Conservation (phyloP, 441 rosid species). For the Euphorbia celastroides region DNA sequence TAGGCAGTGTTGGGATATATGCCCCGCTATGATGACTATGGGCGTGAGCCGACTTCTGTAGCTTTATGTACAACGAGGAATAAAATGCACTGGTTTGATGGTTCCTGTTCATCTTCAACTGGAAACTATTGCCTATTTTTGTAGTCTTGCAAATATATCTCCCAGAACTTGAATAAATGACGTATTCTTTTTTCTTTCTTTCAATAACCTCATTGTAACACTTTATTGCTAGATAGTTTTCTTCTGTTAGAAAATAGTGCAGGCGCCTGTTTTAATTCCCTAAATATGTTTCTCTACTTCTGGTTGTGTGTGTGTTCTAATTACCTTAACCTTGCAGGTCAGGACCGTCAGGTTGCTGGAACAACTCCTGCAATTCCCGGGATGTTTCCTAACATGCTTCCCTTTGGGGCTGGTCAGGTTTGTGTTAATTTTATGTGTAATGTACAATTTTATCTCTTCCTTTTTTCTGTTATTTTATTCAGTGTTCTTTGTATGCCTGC, state of each 20-base stretch:
- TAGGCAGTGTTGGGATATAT: constrained; percentile 88
- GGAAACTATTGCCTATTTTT: constrained; percentile 64
- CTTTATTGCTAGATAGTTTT: constrained; percentile 16
- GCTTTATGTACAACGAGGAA: constrained; percentile 87
- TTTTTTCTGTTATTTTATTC: constrained; percentile 19
- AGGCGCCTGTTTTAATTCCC: constrained; percentile 4
- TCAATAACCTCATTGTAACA: constrained; percentile 22
- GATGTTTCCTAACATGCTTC: constrained; percentile 79
- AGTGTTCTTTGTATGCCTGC: too few species aligned
- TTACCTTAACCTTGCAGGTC: constrained; percentile 50
- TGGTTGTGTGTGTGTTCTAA: too few species aligned
- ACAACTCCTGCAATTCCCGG: constrained; percentile 59
- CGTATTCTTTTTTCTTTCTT: constrained; percentile 25
- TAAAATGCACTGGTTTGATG: constrained; percentile 59
- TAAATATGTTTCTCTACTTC: constrained; percentile 21
- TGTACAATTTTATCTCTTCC: constrained; percentile 11
- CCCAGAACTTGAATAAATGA: constrained; percentile 31
- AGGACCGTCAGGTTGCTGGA: constrained; percentile 68
- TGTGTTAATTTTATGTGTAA: not conserved
- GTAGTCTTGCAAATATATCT: constrained; percentile 40
- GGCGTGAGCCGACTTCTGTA: constrained; percentile 90
- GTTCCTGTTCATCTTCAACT: constrained; percentile 82
- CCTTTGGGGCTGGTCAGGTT: constrained; percentile 61
- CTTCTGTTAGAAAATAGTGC: constrained; percentile 6
- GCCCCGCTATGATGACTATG: constrained; percentile 79